Conservation (phyloP, 2,329 filamentous ascomycete genomes). For the Diaporthe helianthi region DNA sequence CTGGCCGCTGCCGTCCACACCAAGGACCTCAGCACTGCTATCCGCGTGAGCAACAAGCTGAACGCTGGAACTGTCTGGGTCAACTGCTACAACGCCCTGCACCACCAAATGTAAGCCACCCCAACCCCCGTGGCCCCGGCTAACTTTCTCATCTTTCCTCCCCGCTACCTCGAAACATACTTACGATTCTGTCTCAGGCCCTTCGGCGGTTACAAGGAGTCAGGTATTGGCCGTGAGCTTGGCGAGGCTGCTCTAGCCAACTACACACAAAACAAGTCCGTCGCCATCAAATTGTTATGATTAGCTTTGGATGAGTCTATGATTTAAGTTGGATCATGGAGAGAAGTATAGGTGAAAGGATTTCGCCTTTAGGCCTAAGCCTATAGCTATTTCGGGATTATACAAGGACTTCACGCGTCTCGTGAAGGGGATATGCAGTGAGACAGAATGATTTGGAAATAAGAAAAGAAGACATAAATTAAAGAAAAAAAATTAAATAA, state of each 20-base stretch:
- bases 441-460: background rate
- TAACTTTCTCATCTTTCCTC: no score
- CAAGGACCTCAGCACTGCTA: conserved; percentile 79
- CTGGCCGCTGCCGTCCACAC: conserved; percentile 87
- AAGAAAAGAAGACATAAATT: background rate
- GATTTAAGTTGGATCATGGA: background rate
- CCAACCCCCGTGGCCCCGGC: no score
- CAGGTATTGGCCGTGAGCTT: conserved; percentile 78
- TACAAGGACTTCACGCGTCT: background rate
- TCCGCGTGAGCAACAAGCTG: conserved; percentile 78
- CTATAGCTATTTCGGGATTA: conserved; percentile 2
- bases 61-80: conserved; percentile 73
- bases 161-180: conserved; percentile 3
- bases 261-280: conserved; percentile 71
- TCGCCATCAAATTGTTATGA: conserved; percentile 29
- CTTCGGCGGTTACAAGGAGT: conserved; percentile 82
- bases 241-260: conserved; percentile 71
- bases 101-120: conserved; percentile 46
- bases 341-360: background rate
- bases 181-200: conserved; percentile 33
- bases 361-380: background rate
- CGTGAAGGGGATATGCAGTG: background rate
- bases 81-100: conserved; percentile 45
- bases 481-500: background rate
- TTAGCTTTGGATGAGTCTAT: background rate